Conservation (phyloP, 306 rosid genomes). For the Rosa chinensis region DNA sequence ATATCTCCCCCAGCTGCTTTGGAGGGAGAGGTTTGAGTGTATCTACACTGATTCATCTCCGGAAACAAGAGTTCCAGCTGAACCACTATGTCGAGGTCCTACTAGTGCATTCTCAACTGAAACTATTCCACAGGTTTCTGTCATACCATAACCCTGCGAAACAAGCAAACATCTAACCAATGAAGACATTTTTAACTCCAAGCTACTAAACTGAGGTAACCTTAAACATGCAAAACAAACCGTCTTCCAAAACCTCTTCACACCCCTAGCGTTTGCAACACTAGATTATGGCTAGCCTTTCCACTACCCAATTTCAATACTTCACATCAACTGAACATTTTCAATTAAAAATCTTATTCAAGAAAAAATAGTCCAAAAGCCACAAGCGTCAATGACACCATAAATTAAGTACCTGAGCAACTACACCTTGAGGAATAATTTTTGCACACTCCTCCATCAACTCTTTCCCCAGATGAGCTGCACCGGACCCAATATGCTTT, state of each 20-base stretch:
- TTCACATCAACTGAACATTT: not conserved
- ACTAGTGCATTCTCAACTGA: slow-evolving; percentile 44
- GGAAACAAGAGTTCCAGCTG: slow-evolving; percentile 63
- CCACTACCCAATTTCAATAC: not conserved
- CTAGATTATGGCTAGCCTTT: not conserved
- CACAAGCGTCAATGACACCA: not conserved
- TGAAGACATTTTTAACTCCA: not conserved
- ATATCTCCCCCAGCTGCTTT: slow-evolving; percentile 80
- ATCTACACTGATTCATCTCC: slow-evolving; percentile 85
- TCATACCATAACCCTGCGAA: slow-evolving; percentile 89
- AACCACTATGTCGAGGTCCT: slow-evolving; percentile 50
- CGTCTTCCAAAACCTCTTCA: not conserved
- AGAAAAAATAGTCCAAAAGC: not conserved
- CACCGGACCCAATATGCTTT: slow-evolving; percentile 69
- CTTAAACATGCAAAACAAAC: not conserved
- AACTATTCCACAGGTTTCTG: slow-evolving; percentile 79
- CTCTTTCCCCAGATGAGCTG: slow-evolving; percentile 84
- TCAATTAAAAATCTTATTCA: not conserved
- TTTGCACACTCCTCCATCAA: slow-evolving; percentile 68
- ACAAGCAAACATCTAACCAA: slow-evolving; percentile 8
- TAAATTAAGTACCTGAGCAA: slow-evolving; percentile 53
- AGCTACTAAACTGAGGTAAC: not conserved
- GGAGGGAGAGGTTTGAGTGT: slow-evolving; percentile 86
- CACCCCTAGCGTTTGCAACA: not conserved
- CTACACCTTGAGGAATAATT: slow-evolving; percentile 45